phyloP scores from a whole-genome alignment of 768 basidiomycete genomes.

The Tulasnella sp. region DNA sequence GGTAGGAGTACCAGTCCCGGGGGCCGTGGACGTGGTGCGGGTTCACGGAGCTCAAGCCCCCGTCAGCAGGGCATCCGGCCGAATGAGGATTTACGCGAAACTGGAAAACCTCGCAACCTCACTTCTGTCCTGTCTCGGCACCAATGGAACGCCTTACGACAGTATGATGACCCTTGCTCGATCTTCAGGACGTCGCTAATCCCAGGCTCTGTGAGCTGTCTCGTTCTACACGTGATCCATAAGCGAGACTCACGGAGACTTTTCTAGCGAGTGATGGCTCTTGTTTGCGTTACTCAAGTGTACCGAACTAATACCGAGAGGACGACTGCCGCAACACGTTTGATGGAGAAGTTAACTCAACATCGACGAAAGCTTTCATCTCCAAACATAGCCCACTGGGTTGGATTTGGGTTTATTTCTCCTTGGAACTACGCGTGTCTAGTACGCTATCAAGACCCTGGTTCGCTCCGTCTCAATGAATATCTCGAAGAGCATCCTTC shows the following conservation, averaged over 20 bases:
- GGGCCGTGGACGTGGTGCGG: background rate
- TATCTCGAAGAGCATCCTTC: background rate
- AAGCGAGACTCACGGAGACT: background rate
- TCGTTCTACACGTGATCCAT: background rate
- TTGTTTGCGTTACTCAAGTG: background rate
- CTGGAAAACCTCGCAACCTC: background rate
- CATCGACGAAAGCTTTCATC: background rate
- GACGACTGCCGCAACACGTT: background rate
- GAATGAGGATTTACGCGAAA: background rate
- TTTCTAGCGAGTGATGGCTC: background rate
- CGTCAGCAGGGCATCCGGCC: background rate
- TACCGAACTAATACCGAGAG: background rate
- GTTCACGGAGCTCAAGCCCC: background rate
- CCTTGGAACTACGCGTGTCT: background rate
- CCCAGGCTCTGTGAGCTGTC: background rate
- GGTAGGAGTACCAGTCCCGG: background rate
- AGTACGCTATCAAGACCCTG: background rate
- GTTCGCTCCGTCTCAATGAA: background rate
- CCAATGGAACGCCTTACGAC: background rate
- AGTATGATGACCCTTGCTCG: background rate
- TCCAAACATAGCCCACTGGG: background rate
- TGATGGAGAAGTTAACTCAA: background rate
- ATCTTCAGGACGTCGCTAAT: background rate
- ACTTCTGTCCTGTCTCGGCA: background rate
- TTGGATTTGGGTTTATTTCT: background rate